Conservation (phyloP, 768 basidiomycete species). For the Sporobolomyces phaffii region DNA sequence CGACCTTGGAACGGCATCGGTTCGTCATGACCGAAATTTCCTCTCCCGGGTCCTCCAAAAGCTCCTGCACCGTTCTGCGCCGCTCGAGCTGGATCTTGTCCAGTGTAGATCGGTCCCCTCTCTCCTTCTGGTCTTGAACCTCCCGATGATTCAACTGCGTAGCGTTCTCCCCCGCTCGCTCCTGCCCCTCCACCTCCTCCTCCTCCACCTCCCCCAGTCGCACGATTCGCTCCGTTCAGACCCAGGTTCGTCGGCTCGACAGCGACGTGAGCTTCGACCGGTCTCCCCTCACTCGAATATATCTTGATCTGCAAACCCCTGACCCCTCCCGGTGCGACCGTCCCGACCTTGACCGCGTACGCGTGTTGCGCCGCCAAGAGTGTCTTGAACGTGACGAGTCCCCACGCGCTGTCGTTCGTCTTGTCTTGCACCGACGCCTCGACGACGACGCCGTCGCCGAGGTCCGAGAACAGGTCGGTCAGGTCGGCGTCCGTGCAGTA, state of each 20-base stretch:
- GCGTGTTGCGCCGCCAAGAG: slow-evolving; percentile 13
- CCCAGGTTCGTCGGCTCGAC: no score
- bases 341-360: not conserved
- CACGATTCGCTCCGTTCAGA: no score
- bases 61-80: no score
- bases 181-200: not conserved
- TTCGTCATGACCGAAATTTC: not conserved
- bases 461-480: not conserved
- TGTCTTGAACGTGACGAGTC: slow-evolving; percentile 1
- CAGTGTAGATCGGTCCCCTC: slow-evolving; percentile 1
- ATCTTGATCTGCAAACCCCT: slow-evolving; percentile 14
- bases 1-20: not conserved
- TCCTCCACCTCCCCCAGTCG: no score
- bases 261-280: not conserved
- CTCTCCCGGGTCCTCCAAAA: not conserved
- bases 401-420: not conserved
- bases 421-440: not conserved
- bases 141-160: not conserved
- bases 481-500: not conserved
- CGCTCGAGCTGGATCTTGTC: no score
- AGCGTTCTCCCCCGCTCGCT: not conserved
- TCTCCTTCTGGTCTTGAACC: not conserved
- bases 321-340: not conserved
- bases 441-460: slow-evolving; percentile 7
- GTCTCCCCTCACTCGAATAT: slow-evolving; percentile 12